These are phyloP conservation scores for Boletus rubropictus DNA, from an alignment of 768 basidiomycete genomes.

Conservation along the genomic window DNA sequence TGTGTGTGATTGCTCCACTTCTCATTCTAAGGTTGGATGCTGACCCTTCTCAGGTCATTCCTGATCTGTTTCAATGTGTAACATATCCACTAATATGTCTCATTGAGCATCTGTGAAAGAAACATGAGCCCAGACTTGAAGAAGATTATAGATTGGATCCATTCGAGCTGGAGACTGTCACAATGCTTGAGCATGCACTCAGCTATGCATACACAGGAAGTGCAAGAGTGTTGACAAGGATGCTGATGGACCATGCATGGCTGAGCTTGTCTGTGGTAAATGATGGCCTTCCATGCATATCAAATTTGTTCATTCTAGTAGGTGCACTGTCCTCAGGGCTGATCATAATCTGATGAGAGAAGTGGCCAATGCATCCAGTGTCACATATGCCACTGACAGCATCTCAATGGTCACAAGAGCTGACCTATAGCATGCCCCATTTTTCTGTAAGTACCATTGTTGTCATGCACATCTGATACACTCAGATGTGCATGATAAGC, in stretches of 20 bases:
- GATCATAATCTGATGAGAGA: not conserved
- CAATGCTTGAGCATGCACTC: not conserved
- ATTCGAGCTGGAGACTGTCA: not conserved
- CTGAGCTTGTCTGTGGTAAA: not conserved
- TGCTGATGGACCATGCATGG: conserved; percentile 5
- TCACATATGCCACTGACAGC: not conserved
- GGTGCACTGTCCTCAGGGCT: not conserved
- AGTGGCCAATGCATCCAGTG: not conserved
- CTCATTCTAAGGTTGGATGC: no score
- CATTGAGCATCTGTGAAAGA: not conserved
- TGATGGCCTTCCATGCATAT: conserved; percentile 4
- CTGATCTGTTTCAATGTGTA: not conserved
- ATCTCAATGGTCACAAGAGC: not conserved
- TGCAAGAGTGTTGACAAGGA: not conserved
- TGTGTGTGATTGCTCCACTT: not conserved
- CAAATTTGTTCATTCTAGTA: not conserved
- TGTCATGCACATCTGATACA: no score
- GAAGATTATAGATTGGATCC: not conserved
- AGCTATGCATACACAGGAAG: conserved; percentile 5
- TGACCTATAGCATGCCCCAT: not conserved
- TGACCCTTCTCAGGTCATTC: not conserved
- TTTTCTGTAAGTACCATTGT: not conserved
- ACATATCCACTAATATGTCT: not conserved
- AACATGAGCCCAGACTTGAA: not conserved
- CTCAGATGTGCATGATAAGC: no score